Conservation (phyloP, 202 grass and related monocot genomes). For the Zoysia matrella region DNA sequence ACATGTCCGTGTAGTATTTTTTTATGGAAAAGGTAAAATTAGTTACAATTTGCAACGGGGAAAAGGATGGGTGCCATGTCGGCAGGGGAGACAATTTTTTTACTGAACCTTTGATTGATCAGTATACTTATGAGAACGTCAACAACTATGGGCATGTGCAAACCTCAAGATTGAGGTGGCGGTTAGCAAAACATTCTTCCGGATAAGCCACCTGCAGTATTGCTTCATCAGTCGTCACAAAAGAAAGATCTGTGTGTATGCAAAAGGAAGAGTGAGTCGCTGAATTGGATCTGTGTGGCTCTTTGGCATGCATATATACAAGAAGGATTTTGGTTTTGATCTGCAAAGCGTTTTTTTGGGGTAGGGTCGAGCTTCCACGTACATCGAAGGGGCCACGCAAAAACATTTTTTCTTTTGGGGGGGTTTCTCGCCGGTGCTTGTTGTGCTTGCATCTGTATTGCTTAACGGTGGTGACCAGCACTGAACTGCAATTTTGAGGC, state of each 20-base stretch:
- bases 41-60: background rate
- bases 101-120: background rate
- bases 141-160: background rate
- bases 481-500: slow-evolving; percentile 5
- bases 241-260: slow-evolving; percentile 37
- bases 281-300: slow-evolving; percentile 5
- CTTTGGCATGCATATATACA: slow-evolving; percentile 3
- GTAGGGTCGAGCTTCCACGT: slow-evolving; percentile 48
- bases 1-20: background rate
- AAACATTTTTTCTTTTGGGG: background rate
- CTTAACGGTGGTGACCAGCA: slow-evolving; percentile 42
- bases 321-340: slow-evolving; percentile 30
- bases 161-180: slow-evolving; percentile 29
- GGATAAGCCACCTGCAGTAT: slow-evolving; percentile 24
- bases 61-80: background rate
- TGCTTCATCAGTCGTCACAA: slow-evolving; percentile 1
- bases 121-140: too few relatives aligned
- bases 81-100: background rate
- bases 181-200: slow-evolving; percentile 24
- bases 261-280: background rate
- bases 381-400: slow-evolving; percentile 5
- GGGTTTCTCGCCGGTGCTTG: background rate
- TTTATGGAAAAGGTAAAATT: background rate
- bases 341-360: slow-evolving; percentile 8
- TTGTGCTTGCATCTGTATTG: background rate